Percentiles rank a stretch among this genome's conserved stretches.
phyloP scores from a whole-genome alignment of 2,329 filamentous ascomycete genomes.

The Parasarocladium wereldwijsianum region DNA sequence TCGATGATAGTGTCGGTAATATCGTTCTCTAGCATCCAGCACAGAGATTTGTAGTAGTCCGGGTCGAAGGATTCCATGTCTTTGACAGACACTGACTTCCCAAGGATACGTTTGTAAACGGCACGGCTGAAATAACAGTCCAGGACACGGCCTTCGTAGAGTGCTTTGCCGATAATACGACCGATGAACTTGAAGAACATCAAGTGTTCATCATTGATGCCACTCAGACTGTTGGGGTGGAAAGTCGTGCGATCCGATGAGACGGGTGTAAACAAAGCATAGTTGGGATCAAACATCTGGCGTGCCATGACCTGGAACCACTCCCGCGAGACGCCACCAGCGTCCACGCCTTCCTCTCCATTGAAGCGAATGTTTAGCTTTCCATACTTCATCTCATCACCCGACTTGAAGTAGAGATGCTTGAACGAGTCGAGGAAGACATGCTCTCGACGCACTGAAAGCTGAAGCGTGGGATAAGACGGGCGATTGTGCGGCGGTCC shows the following conservation, averaged over 20 bases:
- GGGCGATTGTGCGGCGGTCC: conserved; percentile 56
- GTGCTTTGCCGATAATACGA: conserved; percentile 91
- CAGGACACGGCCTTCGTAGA: conserved; percentile 89
- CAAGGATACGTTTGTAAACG: conserved; percentile 94
- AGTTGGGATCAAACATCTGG: conserved; percentile 98
- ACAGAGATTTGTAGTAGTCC: conserved; percentile 95
- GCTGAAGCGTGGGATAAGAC: conserved; percentile 58
- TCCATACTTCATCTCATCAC: conserved; percentile 97
- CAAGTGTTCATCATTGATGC: conserved; percentile 87
- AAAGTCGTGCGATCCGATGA: conserved; percentile 96
- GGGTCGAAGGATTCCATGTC: conserved; percentile 98
- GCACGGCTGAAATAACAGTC: conserved; percentile 98
- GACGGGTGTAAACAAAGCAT: conserved; percentile 89
- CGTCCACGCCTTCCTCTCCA: conserved; percentile 93
- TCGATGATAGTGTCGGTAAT: conserved; percentile 97
- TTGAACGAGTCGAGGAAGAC: conserved; percentile 98
- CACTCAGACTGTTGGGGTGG: conserved; percentile 90
- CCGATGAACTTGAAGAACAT: conserved; percentile 99
- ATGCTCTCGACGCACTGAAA: conserved; percentile 81
- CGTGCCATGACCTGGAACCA: conserved; percentile 97
- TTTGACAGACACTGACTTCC: conserved; percentile 91
- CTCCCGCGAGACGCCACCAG: conserved; percentile 90
- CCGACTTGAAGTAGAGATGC: conserved; percentile 91
- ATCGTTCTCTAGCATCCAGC: conserved; percentile 98
- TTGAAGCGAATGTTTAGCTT: conserved; percentile 97